These are phyloP conservation scores for Multifurca ochricompacta DNA, from an alignment of 768 basidiomycete species.

Conservation along the genomic window DNA sequence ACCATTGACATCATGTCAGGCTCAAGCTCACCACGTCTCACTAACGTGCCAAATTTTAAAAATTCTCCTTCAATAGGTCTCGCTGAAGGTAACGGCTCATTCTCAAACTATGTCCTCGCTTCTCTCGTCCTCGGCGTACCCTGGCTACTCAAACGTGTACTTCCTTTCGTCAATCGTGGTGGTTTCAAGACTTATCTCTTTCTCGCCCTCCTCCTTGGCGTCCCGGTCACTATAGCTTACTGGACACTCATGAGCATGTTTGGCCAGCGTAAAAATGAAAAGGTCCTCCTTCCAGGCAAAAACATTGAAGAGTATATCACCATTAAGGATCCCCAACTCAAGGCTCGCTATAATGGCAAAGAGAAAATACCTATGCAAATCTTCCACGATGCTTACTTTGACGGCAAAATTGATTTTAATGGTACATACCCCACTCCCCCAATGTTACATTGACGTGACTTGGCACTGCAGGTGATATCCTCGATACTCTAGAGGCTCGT, in stretches of 20 bases:
- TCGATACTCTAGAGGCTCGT: constrained; percentile 89
- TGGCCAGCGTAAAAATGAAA: constrained; percentile 75
- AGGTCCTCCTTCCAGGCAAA: constrained; percentile 76
- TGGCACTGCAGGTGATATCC: constrained; percentile 63
- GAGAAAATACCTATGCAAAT: constrained; percentile 96
- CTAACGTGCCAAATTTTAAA: constrained; percentile 70
- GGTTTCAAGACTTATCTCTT: constrained; percentile 85
- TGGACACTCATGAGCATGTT: constrained; percentile 84
- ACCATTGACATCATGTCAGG: not conserved
- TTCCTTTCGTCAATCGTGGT: constrained; percentile 76
- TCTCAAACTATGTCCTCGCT: constrained; percentile 76
- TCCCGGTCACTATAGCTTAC: constrained; percentile 77
- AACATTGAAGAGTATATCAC: constrained; percentile 86
- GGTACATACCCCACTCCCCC: constrained; percentile 47
- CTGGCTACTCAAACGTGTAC: constrained; percentile 71
- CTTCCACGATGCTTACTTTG: constrained; percentile 97
- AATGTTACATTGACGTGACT: constrained; percentile 1
- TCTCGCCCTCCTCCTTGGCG: constrained; percentile 61
- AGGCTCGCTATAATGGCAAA: constrained; percentile 69
- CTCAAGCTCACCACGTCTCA: constrained; percentile 29
- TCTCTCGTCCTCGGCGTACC: constrained; percentile 72
- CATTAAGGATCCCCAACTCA: constrained; percentile 78
- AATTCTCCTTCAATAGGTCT: constrained; percentile 79
- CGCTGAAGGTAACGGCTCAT: constrained; percentile 79
- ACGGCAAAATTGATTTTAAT: constrained; percentile 93